phyloP scores from a whole-genome alignment of 2,329 filamentous ascomycete species.

The Hymenotorrendiella dingleyae region DNA sequence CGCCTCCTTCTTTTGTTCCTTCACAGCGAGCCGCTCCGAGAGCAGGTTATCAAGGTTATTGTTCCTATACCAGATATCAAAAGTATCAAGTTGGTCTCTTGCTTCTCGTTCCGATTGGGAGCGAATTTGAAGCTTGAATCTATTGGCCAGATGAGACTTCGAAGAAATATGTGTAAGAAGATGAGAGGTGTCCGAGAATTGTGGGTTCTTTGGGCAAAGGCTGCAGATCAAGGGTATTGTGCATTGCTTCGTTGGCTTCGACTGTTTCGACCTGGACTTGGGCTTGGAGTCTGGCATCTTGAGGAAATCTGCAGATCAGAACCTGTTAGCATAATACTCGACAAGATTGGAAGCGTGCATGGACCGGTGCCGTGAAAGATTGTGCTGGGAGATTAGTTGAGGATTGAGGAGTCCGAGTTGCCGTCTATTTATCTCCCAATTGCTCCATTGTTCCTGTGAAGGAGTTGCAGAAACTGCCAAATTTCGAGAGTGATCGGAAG shows the following conservation, averaged over 20 bases:
- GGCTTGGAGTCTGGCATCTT: neutral
- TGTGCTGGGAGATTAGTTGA: too few species aligned
- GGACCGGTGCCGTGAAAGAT: too few species aligned
- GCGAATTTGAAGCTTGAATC: slow-evolving; percentile 74
- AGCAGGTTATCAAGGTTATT: slow-evolving; percentile 69
- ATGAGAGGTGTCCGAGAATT: slow-evolving; percentile 86
- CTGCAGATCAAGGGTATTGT: slow-evolving; percentile 68
- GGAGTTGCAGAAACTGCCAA: too few species aligned
- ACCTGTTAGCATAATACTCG: neutral
- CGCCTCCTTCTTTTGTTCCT: slow-evolving; percentile 58
- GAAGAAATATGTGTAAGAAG: slow-evolving; percentile 87
- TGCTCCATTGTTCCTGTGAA: too few species aligned
- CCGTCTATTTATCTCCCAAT: too few species aligned
- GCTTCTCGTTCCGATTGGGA: slow-evolving; percentile 62
- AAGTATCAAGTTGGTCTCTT: slow-evolving; percentile 56
- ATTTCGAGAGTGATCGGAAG: too few species aligned
- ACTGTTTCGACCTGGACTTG: slow-evolving; percentile 3
- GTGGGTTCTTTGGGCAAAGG: slow-evolving; percentile 73
- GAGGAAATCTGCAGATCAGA: neutral
- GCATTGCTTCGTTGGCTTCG: slow-evolving; percentile 19
- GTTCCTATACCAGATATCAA: slow-evolving; percentile 71
- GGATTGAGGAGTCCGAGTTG: too few species aligned
- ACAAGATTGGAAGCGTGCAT: too few species aligned
- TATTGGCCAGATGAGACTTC: slow-evolving; percentile 82
- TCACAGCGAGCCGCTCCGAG: slow-evolving; percentile 70